Evolutionary conservation across 176 grass and related monocot genomes (phyloP), one percentile per base, ranked within the genome.

Genomic region (Rhynchospora tenuis): DNA sequence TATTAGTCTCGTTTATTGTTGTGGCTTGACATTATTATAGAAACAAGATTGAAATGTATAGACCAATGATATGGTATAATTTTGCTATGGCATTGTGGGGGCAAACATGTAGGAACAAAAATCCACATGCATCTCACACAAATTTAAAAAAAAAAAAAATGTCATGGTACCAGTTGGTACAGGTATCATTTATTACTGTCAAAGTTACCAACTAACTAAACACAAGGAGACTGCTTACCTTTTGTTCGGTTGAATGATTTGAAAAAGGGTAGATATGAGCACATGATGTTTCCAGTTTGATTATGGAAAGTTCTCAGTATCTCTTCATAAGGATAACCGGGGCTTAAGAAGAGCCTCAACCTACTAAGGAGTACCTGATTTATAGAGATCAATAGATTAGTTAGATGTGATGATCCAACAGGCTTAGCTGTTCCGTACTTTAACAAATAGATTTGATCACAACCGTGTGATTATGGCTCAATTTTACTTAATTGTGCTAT

Each of bases 251-350:
- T 97, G 91, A 97, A 97, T 82, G 90, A 92, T 73, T 87, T 92
- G 74, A 87, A 97, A 43, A 84, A 0, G 11, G 91, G 90, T 54
- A 97, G 83, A 64, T 87, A 94, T 19, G 94, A 97, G 62, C 94
- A 97, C 94, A 97, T 97, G 24, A 94, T 78, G 17, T 90, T 90
- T 61, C 91, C 91, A 60, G 94, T 97, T 78, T 94, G 91, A 81
- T 97, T 97, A 78, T 97, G 94, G 88, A 94, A 97, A 64, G 88
- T 92, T 59, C 89, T 92, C 43, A 97, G 59, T 86, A 94, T 97
- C 88, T 97, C 94, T 90, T 97, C 94, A 0, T 97, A 97, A 89
- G 94, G 94, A 42, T 97, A 97, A 10, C 94, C 94, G 23, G 94
- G 94, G 66, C 90, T 97, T 52, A 97, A 78, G 67, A 97, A 97